phyloP scores from a whole-genome alignment of 2,329 filamentous ascomycete genomes.

The Trichoderma sp. region DNA sequence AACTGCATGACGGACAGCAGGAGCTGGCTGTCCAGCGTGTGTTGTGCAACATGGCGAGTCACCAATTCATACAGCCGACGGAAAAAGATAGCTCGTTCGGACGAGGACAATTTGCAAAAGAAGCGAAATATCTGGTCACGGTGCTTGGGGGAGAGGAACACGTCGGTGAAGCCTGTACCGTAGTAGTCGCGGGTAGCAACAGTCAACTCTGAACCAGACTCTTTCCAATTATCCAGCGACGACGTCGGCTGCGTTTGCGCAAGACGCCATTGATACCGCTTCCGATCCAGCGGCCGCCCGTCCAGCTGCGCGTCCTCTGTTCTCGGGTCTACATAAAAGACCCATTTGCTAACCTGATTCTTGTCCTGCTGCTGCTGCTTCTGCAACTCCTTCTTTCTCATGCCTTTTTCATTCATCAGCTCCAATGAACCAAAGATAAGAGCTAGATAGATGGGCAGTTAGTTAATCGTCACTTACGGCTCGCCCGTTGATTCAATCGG shows the following conservation, averaged over 20 bases:
- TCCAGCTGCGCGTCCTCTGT: neutral
- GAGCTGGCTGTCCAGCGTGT: conserved; percentile 3
- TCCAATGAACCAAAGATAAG: neutral
- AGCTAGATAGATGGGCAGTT: neutral
- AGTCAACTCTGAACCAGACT: neutral
- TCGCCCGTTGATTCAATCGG: conserved; percentile 22
- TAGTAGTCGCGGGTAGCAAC: neutral
- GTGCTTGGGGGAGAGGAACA: neutral
- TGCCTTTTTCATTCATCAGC: neutral
- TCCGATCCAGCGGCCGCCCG: neutral
- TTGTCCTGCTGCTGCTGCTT: neutral
- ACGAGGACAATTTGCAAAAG: neutral
- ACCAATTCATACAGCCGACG: conserved; percentile 10
- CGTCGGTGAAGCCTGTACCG: neutral
- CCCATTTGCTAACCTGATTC: conserved; percentile 2
- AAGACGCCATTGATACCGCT: neutral
- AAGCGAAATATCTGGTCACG: neutral
- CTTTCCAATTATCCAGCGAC: neutral
- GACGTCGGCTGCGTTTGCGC: neutral
- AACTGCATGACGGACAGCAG: conserved; percentile 15
- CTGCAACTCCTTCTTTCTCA: neutral
- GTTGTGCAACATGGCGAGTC: neutral
- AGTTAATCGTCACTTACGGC: conserved; percentile 13
- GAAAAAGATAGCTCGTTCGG: neutral
- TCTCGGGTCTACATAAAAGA: conserved; percentile 11